Percentiles rank a stretch among this genome's conserved stretches.
Evolutionary conservation across 306 rosid genomes (phyloP).

Genomic region (Quercus ilex): DNA sequence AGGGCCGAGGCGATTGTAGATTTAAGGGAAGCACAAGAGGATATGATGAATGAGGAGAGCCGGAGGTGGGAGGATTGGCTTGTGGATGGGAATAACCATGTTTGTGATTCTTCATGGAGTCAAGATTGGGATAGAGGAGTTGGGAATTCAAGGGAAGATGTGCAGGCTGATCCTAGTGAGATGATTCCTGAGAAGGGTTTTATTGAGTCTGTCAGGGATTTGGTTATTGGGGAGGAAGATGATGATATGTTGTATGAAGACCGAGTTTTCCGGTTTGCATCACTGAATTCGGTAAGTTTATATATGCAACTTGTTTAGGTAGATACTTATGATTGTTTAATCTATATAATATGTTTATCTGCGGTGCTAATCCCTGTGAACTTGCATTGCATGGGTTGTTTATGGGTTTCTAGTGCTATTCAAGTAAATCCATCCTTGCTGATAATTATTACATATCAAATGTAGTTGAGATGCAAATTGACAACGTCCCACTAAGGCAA

Average conservation of each 20-base stretch:
- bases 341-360: background rate
- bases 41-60: slow-evolving; percentile 51
- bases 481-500: background rate
- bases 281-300: slow-evolving; percentile 67
- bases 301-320: background rate
- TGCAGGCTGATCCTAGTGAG: slow-evolving; percentile 30
- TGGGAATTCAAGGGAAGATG: slow-evolving; percentile 31
- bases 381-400: background rate
- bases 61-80: slow-evolving; percentile 94
- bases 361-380: background rate
- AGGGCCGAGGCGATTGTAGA: slow-evolving; percentile 90
- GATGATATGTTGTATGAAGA: slow-evolving; percentile 89
- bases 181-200: slow-evolving; percentile 41
- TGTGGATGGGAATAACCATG: slow-evolving; percentile 25
- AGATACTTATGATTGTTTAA: background rate
- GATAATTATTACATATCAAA: background rate
- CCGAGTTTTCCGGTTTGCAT: slow-evolving; percentile 86
- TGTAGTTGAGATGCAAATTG: background rate
- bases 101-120: slow-evolving; percentile 35
- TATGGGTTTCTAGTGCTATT: background rate
- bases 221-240: slow-evolving; percentile 53
- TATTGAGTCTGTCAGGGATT: slow-evolving; percentile 47
- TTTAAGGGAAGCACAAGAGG: slow-evolving; percentile 76
- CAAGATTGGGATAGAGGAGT: slow-evolving; percentile 47
- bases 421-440: background rate